Evolutionary conservation across 2,329 filamentous ascomycete genomes (phyloP), one percentile per base, ranked within the genome.

Genomic region (Cladorrhinum sp.): DNA sequence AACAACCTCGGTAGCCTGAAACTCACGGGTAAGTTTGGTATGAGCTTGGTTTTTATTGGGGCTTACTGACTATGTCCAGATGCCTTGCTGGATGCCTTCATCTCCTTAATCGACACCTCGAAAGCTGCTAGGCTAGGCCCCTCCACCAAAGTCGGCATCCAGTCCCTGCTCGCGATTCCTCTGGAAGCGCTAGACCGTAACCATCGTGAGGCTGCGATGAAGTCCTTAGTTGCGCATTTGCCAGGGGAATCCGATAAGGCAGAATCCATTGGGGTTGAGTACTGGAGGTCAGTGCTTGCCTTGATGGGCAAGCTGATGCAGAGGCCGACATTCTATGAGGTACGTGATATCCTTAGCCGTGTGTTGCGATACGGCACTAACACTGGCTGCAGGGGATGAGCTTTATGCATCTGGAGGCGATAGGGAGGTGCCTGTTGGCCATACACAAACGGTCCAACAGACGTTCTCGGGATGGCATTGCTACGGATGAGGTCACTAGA

Each of bases 241-340:
- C 55, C 62, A 10, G 28, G 24, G 23, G 60, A 60, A 6, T 50
- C 33, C 5, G 59, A 62, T 10, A 65, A 65, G n/a, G 49, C 30
- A 16, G 57, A 58, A 16, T 30, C 57, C 3, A 18, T 55, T 12
- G 59, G 52, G 12, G 9, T 61, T 10, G 64, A 64, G 1, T 62
- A 67, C 9, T 77, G 75, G 73, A 75, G 72, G 55, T 61, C 73
- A 9, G 66, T 80, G 4, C 70, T 85, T 6, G 74, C 76, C 20
- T 66, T 85, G 53, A 76, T 79, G 64, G 69, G 76, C 2, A 84
- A 81, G 66, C 70, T 84, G 23, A 82, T 83, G 77, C 69, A 71
- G 4, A 75, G 76, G n/a, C 76, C 82, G 0, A 82, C 80, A 0
- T 82, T 82, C 59, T 81, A 84, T 64, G 73, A 80, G 48, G 73